Base-by-base conservation (phyloP, 2,329 filamentous ascomycete species). In the Hypocreales sp. region DNA sequence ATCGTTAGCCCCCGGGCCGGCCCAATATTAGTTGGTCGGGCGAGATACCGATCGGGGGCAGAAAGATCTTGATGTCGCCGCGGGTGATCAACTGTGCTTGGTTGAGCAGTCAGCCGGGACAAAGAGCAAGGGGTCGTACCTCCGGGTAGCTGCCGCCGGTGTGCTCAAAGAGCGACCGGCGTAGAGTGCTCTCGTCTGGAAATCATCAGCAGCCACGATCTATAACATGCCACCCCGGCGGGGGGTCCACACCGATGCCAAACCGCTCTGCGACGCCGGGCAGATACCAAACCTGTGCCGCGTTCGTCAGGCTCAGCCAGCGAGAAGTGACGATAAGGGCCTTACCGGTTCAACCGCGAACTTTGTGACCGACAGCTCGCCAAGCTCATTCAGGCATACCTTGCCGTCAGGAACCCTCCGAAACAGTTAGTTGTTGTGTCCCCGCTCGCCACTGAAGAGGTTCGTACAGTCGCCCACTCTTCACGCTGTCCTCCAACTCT, bases 61-160 rank as follows among this genome's bases (percentile, higher is more conserved):
- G 58, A 58, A 95, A 98, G 24, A 93, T 60, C 56, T 98, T 95
- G 55, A 95, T 86, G 46, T 95, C 90, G 24, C 75, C 74, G 31
- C 90, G 73, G 11, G 90, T 98, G 48, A 98, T 94, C 35, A 95
- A 65, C 61, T 72, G 34, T 26, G 7, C 18, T 14, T 19, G 19
- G 27, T 51, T 26, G n/a, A n/a, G n/a, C n/a, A 51, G 46, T 25
- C 8, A 19, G 15, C 20, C 7, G 8, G 2, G 11, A 17, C 28
- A 11, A 22, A 22, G 14, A 17, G 16, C 4, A 15, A 9, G 15
- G 26, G 22, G 6, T 34, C 35, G 33, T 46, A 67, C 66, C 54
- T 98, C 90, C 3, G 90, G 90, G 53, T 92, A 98, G 39, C 82
- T 92, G 30, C 90, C 90, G 30, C 90, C 90, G 2, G 86, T 95